Conservation (phyloP, 805 yeast genomes). For the Teunomyces atbi region DNA sequence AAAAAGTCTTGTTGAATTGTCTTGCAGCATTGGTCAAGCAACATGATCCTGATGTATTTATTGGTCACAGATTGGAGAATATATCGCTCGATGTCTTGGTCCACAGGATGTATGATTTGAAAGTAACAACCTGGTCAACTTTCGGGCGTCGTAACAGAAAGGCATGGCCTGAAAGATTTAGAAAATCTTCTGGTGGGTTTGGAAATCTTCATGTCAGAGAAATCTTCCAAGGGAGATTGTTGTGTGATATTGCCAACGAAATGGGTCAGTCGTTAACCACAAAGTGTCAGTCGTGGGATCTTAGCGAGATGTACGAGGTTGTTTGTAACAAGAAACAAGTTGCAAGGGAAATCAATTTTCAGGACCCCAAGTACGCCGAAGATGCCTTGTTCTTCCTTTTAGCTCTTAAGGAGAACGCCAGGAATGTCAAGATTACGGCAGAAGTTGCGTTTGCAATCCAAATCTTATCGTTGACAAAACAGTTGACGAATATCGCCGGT, state of each 20-base stretch:
- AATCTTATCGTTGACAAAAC: constrained; percentile 84
- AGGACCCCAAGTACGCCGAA: constrained; percentile 60
- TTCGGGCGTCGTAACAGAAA: constrained; percentile 80
- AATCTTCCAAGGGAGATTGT: constrained; percentile 76
- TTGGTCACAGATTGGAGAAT: constrained; percentile 85
- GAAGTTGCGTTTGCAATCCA: constrained; percentile 81
- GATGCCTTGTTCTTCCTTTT: constrained; percentile 66
- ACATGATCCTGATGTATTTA: constrained; percentile 86
- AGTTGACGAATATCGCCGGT: constrained; percentile 90
- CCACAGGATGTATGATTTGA: constrained; percentile 74
- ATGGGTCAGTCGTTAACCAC: constrained; percentile 90
- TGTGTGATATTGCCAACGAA: constrained; percentile 92
- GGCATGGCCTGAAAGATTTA: constrained; percentile 75
- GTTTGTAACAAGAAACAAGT: constrained; percentile 64
- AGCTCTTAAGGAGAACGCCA: constrained; percentile 67
- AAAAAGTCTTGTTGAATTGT: constrained; percentile 69
- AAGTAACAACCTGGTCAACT: constrained; percentile 73
- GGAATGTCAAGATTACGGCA: constrained; percentile 67
- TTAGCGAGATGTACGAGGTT: constrained; percentile 84
- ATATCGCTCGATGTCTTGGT: constrained; percentile 75
- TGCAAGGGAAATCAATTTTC: constrained; percentile 71
- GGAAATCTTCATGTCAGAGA: constrained; percentile 61
- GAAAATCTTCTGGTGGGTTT: constrained; percentile 44
- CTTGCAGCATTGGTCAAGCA: constrained; percentile 67
- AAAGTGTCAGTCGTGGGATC: constrained; percentile 93